Conservation (phyloP, 768 basidiomycete species). For the Coprinopsis sp. region DNA sequence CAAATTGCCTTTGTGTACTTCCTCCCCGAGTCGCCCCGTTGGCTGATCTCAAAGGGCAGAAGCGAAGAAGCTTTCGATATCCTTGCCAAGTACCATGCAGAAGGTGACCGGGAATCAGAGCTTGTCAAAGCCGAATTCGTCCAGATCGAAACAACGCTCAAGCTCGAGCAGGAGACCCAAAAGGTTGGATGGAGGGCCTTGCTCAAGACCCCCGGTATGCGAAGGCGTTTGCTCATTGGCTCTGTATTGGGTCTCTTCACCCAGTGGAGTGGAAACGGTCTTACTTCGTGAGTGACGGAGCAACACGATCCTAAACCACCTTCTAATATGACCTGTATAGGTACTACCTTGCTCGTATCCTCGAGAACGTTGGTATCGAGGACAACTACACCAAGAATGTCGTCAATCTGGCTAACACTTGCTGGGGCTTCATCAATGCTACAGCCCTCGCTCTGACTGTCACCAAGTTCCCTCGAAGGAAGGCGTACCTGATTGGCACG, state of each 20-base stretch:
- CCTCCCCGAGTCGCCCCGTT: conserved; percentile 62
- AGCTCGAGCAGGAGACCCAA: conserved; percentile 44
- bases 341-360: conserved; percentile 51
- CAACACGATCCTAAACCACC: background rate
- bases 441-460: conserved; percentile 46
- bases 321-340: conserved; percentile 19
- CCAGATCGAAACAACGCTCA: conserved; percentile 52
- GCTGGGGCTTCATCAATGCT: conserved; percentile 54
- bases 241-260: conserved; percentile 52
- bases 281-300: conserved; percentile 39
- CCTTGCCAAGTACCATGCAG: conserved; percentile 56
- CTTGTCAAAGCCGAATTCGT: conserved; percentile 56
- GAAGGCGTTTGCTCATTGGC: conserved; percentile 44
- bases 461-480: conserved; percentile 43
- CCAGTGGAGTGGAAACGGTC: conserved; percentile 62
- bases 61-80: conserved; percentile 42
- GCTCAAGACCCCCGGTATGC: conserved; percentile 45
- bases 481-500: conserved; percentile 48
- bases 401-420: conserved; percentile 51
- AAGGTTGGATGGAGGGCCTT: conserved; percentile 46
- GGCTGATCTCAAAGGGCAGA: conserved; percentile 57
- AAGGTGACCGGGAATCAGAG: conserved; percentile 48
- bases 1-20: conserved; percentile 54
- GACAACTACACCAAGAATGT: conserved; percentile 48
- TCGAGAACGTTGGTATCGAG: conserved; percentile 48